phyloP scores from a whole-genome alignment of 495 filamentous ascomycete species.

The Penicillium simplicissimum region DNA sequence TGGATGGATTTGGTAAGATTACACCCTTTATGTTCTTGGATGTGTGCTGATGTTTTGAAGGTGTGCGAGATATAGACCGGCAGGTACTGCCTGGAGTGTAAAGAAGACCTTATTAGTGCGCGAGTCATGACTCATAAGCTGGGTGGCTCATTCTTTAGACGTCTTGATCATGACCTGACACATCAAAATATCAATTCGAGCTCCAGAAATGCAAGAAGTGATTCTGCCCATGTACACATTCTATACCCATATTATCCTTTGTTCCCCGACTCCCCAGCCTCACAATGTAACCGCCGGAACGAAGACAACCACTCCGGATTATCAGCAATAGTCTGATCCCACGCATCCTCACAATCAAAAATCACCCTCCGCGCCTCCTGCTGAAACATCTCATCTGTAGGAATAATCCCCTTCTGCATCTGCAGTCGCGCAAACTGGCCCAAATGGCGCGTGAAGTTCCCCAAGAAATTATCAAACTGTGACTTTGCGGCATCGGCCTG shows the following conservation, averaged over 20 bases:
- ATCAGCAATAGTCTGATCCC: constrained; percentile 66
- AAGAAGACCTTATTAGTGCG: neutral
- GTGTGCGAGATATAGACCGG: neutral
- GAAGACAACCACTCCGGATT: constrained; percentile 57
- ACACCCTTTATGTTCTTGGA: neutral
- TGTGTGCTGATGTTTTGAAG: neutral
- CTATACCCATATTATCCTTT: neutral
- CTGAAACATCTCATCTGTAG: constrained; percentile 35
- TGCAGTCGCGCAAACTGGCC: constrained; percentile 23
- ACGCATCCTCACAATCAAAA: constrained; percentile 60
- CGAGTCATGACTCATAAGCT: neutral
- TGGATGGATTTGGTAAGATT: constrained; percentile 27
- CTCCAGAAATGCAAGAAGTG: neutral
- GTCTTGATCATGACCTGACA: too few relatives aligned
- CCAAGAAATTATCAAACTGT: constrained; percentile 16
- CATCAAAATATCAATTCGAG: neutral
- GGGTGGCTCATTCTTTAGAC: too few relatives aligned
- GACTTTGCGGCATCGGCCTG: constrained; percentile 1
- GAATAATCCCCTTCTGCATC: constrained; percentile 21
- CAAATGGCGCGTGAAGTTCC: constrained; percentile 24
- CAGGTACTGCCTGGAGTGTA: neutral
- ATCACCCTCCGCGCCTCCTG: constrained; percentile 55
- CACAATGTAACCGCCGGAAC: constrained; percentile 46
- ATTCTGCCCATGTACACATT: neutral
- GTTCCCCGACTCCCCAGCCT: neutral